Conservation (phyloP, 768 basidiomycete genomes). For the Phylloporus rhodoxanthus region DNA sequence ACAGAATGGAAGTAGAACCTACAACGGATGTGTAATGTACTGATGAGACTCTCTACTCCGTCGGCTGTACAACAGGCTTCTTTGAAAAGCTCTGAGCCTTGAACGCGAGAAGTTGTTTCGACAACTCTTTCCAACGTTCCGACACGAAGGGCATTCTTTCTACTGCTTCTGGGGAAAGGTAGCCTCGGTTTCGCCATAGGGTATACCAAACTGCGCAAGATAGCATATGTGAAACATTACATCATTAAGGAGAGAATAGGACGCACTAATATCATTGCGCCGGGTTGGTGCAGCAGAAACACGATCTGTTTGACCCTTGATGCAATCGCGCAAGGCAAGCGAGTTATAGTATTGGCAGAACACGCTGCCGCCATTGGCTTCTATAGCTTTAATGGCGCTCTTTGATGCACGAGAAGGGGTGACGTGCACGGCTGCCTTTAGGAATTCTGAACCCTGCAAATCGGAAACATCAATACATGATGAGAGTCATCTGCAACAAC, state of each 20-base stretch:
- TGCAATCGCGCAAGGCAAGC: slow-evolving; percentile 72
- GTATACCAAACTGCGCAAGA: slow-evolving; percentile 67
- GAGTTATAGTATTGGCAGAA: slow-evolving; percentile 90
- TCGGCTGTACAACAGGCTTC: slow-evolving; percentile 17
- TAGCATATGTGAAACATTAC: slow-evolving; percentile 7
- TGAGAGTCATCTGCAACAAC: not conserved
- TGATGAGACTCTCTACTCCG: slow-evolving; percentile 14
- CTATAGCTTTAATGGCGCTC: slow-evolving; percentile 79
- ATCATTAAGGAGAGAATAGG: not conserved
- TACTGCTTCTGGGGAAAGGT: slow-evolving; percentile 57
- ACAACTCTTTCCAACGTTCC: slow-evolving; percentile 63
- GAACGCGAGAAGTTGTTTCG: slow-evolving; percentile 57
- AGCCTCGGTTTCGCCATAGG: slow-evolving; percentile 66
- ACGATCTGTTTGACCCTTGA: slow-evolving; percentile 67
- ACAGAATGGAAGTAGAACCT: slow-evolving; percentile 43
- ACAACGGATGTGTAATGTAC: slow-evolving; percentile 14
- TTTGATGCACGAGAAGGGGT: slow-evolving; percentile 81
- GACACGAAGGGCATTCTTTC: slow-evolving; percentile 57
- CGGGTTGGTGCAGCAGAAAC: slow-evolving; percentile 77
- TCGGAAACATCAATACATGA: not conserved
- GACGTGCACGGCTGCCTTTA: slow-evolving; percentile 72
- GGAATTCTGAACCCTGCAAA: slow-evolving; percentile 55
- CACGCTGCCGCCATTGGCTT: slow-evolving; percentile 74
- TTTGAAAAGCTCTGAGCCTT: slow-evolving; percentile 29
- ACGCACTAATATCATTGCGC: slow-evolving; percentile 77